Evolutionary conservation across 2,329 filamentous ascomycete species (phyloP).

Genomic region (Penicillium freii): DNA sequence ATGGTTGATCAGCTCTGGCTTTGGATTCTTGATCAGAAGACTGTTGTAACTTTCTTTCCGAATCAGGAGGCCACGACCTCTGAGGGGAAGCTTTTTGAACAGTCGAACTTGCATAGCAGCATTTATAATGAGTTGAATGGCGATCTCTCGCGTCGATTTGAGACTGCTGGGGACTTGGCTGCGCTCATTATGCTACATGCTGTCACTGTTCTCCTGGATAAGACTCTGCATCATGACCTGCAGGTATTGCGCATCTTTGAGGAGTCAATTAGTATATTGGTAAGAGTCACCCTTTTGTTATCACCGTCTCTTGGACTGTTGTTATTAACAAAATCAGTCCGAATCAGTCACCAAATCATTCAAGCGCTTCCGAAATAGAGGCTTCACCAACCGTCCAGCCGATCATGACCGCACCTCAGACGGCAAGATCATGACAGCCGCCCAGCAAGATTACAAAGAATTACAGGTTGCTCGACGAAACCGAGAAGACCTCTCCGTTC

Average conservation of each 20-base stretch:
- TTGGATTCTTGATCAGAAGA: conserved; percentile 41
- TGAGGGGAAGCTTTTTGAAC: conserved; percentile 35
- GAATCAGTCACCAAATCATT: conserved; percentile 63
- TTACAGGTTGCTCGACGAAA: conserved; percentile 56
- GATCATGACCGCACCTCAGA: conserved; percentile 31
- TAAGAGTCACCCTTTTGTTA: conserved; percentile 29
- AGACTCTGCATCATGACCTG: conserved; percentile 59
- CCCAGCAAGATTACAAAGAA: conserved; percentile 46
- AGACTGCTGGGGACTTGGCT: conserved; percentile 61
- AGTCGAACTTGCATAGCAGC: conserved; percentile 62
- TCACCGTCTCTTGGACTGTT: fast-evolving
- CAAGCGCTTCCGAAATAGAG: conserved; percentile 60
- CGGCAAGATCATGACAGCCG: conserved; percentile 32
- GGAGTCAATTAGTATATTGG: conserved; percentile 63
- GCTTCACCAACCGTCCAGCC: conserved; percentile 48
- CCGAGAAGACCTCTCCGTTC: conserved; percentile 60
- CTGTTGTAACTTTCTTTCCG: conserved; percentile 36
- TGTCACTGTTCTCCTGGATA: conserved; percentile 60
- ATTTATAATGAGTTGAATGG: conserved; percentile 67
- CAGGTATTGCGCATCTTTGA: conserved; percentile 66
- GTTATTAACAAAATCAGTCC: conserved; percentile 42
- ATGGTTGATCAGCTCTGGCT: conserved; percentile 69
- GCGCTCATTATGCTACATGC: conserved; percentile 62
- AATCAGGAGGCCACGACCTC: conserved; percentile 36
- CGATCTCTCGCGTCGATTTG: conserved; percentile 61